Evolutionary conservation across 345 rosid genomes (phyloP).

Genomic region (Brassica incana): DNA sequence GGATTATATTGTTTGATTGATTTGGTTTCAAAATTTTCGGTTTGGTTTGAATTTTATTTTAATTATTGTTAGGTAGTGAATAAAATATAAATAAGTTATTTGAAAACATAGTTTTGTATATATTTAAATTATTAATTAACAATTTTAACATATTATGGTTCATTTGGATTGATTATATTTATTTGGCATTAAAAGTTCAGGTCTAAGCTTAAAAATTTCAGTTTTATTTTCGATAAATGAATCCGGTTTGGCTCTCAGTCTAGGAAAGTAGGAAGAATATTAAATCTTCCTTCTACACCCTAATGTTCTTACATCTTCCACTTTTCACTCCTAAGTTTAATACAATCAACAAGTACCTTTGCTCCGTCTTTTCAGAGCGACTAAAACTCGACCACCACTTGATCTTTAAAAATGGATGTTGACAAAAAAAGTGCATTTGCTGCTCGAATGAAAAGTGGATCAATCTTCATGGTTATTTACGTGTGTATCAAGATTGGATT

Average conservation of each 20-base stretch:
- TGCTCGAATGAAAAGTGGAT: background rate
- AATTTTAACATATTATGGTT: background rate
- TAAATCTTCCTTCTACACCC: background rate
- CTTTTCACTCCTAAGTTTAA: too few species aligned
- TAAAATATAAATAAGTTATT: background rate
- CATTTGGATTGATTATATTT: background rate
- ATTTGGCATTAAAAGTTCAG: background rate
- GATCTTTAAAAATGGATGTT: too few species aligned
- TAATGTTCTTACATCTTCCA: background rate
- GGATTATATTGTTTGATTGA: background rate
- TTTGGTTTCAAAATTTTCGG: background rate
- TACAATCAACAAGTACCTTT: too few species aligned
- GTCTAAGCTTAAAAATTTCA: background rate
- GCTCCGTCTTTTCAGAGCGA: too few species aligned
- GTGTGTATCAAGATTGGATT: too few species aligned
- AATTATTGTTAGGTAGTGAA: background rate
- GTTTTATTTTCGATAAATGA: background rate
- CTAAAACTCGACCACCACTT: too few species aligned
- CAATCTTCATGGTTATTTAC: background rate
- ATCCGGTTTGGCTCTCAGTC: background rate
- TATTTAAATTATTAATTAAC: background rate
- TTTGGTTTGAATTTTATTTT: background rate
- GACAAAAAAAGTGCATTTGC: background rate
- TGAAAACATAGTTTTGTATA: background rate
- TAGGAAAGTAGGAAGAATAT: background rate